Base-by-base conservation (phyloP, 1,284 basidiomycete species). In the Meira nashicola region DNA sequence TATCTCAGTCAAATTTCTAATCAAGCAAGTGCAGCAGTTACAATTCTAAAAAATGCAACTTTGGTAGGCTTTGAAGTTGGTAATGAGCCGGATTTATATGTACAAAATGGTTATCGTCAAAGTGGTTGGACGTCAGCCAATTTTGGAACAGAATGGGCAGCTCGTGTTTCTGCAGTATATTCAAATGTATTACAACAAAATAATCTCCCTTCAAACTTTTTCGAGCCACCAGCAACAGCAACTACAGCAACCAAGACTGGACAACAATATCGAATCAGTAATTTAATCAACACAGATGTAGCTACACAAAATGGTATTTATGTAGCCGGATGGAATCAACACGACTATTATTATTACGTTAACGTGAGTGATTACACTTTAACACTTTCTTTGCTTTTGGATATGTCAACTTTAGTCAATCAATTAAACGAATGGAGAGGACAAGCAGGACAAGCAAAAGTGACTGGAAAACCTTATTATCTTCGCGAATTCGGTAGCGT, bases 321-420 rank as follows among this genome's bases (percentile, higher is more conserved):
- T 46, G 62, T 71, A 41, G 67, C 70, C 12, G 70, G 70, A 10
- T 71, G 70, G 70, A 71, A 67, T 40, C 70, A 71, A 62, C 70
- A 71, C 60, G 67, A 71, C 54, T 71, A 71, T 62, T 71, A 59
- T 58, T 71, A 70, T 51, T 71, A 71, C 58, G 51, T 71, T 38
- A 51, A 48, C 54, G 70, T 71, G 19, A 66, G 64, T 21, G 23
- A 11, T 28, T 68, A 56, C 56, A 38, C 54, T 15, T 54, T 71
- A 37, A 68, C 64, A 25, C 40, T 65, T 10, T 33, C 46, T 15
- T 39, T 39, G 21, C 65, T 71, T n/a, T 66, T 70, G 39, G 62
- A 70, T 46, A 59, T 70, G 14, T 62, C 62, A 2, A 41, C 43
- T 2, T 70, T 67, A 40, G 39, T 46, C 33, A 48, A 19, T 25